These are phyloP conservation scores for Aureobasidium musti DNA, from an alignment of 2,329 filamentous ascomycete genomes.

Conservation along the genomic window DNA sequence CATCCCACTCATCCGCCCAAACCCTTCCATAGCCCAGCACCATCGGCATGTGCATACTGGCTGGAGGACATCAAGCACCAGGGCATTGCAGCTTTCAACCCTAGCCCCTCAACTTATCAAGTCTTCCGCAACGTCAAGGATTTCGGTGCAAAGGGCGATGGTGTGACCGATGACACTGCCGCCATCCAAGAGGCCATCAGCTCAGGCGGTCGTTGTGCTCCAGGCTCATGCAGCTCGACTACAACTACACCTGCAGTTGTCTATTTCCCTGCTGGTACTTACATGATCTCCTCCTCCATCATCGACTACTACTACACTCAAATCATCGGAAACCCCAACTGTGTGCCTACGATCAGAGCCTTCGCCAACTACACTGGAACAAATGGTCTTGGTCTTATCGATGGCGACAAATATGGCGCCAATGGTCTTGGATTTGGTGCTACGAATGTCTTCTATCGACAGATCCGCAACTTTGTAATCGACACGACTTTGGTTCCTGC, in stretches of 20 bases:
- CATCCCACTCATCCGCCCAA: neutral
- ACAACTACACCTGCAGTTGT: slow-evolving; percentile 42
- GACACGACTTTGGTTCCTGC: slow-evolving; percentile 58
- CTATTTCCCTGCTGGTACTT: slow-evolving; percentile 49
- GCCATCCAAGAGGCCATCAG: slow-evolving; percentile 76
- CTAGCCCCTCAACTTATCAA: slow-evolving; percentile 37
- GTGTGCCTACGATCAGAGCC: slow-evolving; percentile 58
- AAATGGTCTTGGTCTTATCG: slow-evolving; percentile 55
- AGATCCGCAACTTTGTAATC: slow-evolving; percentile 65
- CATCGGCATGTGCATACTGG: slow-evolving; percentile 40
- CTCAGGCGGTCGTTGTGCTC: slow-evolving; percentile 45
- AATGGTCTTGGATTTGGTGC: slow-evolving; percentile 46
- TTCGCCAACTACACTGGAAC: slow-evolving; percentile 50
- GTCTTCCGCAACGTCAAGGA: slow-evolving; percentile 45
- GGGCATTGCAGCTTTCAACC: slow-evolving; percentile 53
- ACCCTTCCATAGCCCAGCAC: slow-evolving; percentile 12
- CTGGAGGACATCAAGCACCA: slow-evolving; percentile 52
- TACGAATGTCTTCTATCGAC: slow-evolving; percentile 65
- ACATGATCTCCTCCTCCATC: slow-evolving; percentile 55
- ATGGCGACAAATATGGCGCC: slow-evolving; percentile 56
- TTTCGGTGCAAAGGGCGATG: slow-evolving; percentile 56
- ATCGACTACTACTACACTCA: slow-evolving; percentile 66
- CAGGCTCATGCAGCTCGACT: slow-evolving; percentile 46
- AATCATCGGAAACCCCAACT: slow-evolving; percentile 61
- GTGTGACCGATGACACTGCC: slow-evolving; percentile 78